Percentiles rank a stretch among this genome's conserved stretches.
phyloP scores from a whole-genome alignment of 2,329 filamentous ascomycete genomes.

The Ceratocystis huliohia region DNA sequence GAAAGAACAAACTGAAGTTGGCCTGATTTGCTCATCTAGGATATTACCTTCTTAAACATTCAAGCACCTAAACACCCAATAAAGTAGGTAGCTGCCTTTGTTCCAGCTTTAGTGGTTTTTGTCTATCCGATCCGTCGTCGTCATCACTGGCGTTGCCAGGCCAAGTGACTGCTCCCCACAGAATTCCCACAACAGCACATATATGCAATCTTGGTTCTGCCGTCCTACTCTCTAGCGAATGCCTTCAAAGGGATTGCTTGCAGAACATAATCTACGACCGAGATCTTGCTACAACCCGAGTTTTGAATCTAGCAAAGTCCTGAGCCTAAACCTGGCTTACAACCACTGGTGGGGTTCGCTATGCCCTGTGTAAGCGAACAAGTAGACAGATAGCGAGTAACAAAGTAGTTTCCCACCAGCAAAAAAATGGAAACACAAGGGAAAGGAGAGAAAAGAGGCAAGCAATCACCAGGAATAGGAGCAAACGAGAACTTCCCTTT shows the following conservation, averaged over 20 bases:
- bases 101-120: neutral
- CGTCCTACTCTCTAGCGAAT: neutral
- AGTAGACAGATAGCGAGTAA: neutral
- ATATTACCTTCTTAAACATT: constrained; percentile 12
- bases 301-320: neutral
- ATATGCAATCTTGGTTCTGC: no score
- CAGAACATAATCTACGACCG: neutral
- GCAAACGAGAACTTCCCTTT: neutral
- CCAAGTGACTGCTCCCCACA: neutral
- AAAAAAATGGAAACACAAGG: neutral
- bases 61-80: neutral
- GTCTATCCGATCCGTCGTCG: neutral
- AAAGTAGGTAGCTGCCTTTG: neutral
- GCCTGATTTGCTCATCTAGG: neutral
- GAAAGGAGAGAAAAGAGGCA: neutral
- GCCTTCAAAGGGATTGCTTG: no score
- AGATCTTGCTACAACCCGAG: neutral
- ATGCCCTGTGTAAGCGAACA: neutral
- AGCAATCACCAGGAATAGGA: neutral
- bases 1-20: neutral
- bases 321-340: neutral
- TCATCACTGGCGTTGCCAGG: neutral
- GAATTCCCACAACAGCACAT: neutral
- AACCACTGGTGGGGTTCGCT: neutral
- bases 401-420: neutral